A percentile compares a stretch with the other conserved stretches of the same genome.
These are phyloP conservation scores for Scutellaria minor DNA, from an alignment of 257 asterid genomes.

Conservation along the genomic window DNA sequence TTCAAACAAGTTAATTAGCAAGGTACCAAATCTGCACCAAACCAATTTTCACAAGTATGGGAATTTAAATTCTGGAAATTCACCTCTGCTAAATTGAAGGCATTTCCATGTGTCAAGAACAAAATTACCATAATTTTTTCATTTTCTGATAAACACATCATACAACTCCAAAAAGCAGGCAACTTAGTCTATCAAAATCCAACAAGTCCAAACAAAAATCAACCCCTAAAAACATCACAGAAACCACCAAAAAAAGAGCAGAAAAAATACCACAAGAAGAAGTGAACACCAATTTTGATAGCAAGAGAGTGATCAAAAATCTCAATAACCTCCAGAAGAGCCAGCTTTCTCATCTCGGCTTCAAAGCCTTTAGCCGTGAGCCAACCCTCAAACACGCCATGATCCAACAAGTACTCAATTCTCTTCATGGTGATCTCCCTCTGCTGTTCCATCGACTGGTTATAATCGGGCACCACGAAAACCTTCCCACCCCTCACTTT, in stretches of 20 bases:
- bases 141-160: background rate
- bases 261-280: slow-evolving; percentile 73
- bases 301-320: slow-evolving; percentile 92
- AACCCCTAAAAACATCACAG: background rate
- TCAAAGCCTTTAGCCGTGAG: slow-evolving; percentile 73
- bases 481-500: slow-evolving; percentile 70
- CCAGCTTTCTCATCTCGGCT: slow-evolving; percentile 84
- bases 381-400: slow-evolving; percentile 85
- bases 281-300: slow-evolving; percentile 83
- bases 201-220: background rate
- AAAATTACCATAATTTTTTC: slow-evolving; percentile 2
- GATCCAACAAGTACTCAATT: slow-evolving; percentile 69
- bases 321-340: slow-evolving; percentile 74
- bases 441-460: slow-evolving; percentile 96
- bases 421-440: slow-evolving; percentile 97
- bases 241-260: slow-evolving; percentile 8
- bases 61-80: slow-evolving; percentile 11
- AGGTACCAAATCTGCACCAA: background rate
- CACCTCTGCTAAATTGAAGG: slow-evolving; percentile 10
- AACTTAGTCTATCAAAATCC: background rate
- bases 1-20: background rate
- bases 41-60: slow-evolving; percentile 6
- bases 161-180: background rate
- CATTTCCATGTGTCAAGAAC: background rate
- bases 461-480: slow-evolving; percentile 79